Conservation (phyloP, 495 filamentous ascomycete species). For the Rhypophila decipiens region DNA sequence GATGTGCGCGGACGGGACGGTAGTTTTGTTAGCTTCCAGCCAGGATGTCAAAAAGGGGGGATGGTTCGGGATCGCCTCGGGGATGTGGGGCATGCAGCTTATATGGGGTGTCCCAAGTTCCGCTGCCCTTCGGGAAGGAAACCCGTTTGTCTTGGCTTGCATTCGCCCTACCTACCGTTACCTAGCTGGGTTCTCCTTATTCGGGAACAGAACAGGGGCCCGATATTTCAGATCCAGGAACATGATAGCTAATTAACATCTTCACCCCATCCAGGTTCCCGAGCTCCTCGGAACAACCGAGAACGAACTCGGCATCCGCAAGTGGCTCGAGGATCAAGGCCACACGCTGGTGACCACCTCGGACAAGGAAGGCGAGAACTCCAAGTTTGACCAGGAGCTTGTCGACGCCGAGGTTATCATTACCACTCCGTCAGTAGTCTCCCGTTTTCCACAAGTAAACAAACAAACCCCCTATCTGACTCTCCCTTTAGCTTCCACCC, state of each 20-base stretch:
- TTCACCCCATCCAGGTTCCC: constrained; percentile 52
- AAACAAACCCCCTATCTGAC: constrained; percentile 8
- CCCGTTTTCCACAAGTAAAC: background rate
- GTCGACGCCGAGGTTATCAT: constrained; percentile 98
- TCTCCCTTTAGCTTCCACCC: constrained; percentile 81
- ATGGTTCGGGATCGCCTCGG: constrained; percentile 4
- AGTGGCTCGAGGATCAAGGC: constrained; percentile 93
- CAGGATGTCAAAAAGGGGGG: too few relatives aligned
- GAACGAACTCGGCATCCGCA: constrained; percentile 93
- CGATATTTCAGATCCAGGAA: background rate
- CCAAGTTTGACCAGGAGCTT: constrained; percentile 88
- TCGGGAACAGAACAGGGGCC: too few relatives aligned
- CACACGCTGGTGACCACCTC: constrained; percentile 96
- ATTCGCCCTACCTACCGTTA: too few relatives aligned
- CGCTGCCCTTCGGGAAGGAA: background rate
- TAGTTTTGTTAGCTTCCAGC: too few relatives aligned
- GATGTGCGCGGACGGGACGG: constrained; percentile 2
- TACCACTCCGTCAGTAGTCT: constrained; percentile 76
- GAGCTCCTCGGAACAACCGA: constrained; percentile 88
- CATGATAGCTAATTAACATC: background rate
- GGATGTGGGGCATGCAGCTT: constrained; percentile 5
- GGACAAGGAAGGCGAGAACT: constrained; percentile 90
- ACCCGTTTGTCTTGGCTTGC: constrained; percentile 2
- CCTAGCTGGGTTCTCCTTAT: background rate
- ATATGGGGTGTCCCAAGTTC: too few relatives aligned